Evolutionary conservation across 1,139 yeast species (phyloP).

Genomic region (Hansenula sp.): DNA sequence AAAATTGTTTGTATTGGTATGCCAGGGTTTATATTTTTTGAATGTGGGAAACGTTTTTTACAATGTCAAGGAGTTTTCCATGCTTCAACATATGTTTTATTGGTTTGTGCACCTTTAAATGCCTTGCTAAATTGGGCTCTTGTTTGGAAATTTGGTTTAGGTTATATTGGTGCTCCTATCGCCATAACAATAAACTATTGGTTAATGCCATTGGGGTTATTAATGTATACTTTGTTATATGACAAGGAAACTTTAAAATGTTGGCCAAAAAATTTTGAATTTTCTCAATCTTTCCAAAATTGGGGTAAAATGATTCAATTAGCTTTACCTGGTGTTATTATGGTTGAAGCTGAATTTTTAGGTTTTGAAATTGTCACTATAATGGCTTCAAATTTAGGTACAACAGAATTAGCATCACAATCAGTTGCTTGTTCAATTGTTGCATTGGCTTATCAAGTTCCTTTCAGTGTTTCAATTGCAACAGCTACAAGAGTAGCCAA

Average conservation of each 20-base stretch:
- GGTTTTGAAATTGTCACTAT: conserved; percentile 40
- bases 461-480: conserved; percentile 38
- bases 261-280: conserved; percentile 27
- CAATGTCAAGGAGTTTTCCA: conserved; percentile 38
- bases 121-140: conserved; percentile 29
- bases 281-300: conserved; percentile 23
- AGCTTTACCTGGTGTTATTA: conserved; percentile 38
- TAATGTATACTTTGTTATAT: conserved; percentile 20
- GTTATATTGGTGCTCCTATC: conserved; percentile 37
- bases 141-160: conserved; percentile 27
- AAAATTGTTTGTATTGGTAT: conserved; percentile 31
- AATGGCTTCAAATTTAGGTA: conserved; percentile 37
- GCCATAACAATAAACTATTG: conserved; percentile 34
- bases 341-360: conserved; percentile 40
- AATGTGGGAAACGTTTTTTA: conserved; percentile 37
- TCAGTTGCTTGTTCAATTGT: conserved; percentile 38
- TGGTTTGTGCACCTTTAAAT: conserved; percentile 34
- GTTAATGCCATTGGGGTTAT: conserved; percentile 30
- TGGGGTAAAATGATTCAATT: conserved; percentile 34
- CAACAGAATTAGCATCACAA: conserved; percentile 39
- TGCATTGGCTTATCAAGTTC: conserved; percentile 36
- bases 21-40: conserved; percentile 38
- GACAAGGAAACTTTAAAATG: conserved; percentile 27
- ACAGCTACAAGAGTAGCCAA: conserved; percentile 39
- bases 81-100: conserved; percentile 35